Base-by-base conservation (phyloP, 345 rosid species). In the Streptanthus diversifolius region DNA sequence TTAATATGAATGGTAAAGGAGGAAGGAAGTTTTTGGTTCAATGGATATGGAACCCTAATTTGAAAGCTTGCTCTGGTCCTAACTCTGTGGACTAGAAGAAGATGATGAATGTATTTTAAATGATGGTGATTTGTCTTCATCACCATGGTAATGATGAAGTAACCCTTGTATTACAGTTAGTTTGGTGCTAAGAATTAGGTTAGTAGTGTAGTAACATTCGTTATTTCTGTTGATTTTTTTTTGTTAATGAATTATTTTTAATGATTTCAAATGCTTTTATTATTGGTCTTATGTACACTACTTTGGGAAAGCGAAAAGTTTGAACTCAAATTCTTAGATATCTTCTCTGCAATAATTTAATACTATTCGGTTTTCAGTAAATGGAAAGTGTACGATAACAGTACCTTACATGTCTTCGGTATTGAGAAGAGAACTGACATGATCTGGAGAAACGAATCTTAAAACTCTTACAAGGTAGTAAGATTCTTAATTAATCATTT, bases 11-110 rank as follows among this genome's bases (percentile, higher is more conserved):
- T 45, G 97, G 96, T 5, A 82, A 59, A 32, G 74, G 84, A 24
- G 90, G 96, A 30, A 80, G 97, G 48, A 87, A 72, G 81, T 90
- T 85, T 54, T 8, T 95, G 82, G 92, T 95, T 35, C 99, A 91
- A 66, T 95, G 99, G 99, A 15, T 91, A 1, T 95, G 99, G 97
- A 95, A 83, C 70, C 91, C 91, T n/a, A 78, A 44, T 14, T 29
- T 86, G 70, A 87, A 88, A 80, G 91, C 96, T 25, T 95, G 97
- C 48, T 77, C 85, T 7, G 99, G 99, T 36, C 96, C 96, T 0
- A 91, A 90, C 81, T 84, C 91, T 19, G 15, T 80, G 14, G 96
- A 93, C 63, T 90, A 77, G 64, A 66, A 10, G 39, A 62, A 29
- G 52, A 33, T 0, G 70, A 40, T 11, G 54, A 51, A 12, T n/a